Base-by-base conservation (phyloP, 768 basidiomycete genomes). In the Cyathus striatus region DNA sequence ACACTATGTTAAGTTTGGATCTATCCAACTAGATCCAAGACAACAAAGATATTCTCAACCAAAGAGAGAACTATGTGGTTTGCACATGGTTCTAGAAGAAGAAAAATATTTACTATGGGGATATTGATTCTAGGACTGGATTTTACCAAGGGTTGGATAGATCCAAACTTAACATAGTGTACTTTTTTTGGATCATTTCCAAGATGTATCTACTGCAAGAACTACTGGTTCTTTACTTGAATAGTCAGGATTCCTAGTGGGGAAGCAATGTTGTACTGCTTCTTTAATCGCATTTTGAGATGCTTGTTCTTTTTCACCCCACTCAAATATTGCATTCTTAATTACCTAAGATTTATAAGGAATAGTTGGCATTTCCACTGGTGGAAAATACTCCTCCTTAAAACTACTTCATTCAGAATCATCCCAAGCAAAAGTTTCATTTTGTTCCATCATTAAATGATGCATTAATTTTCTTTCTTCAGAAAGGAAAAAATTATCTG, bases 391-490 rank as follows among this genome's bases (percentile, higher is more conserved):
- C 1, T 69, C 56, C 1, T 55, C 38, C 1, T 42, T 37, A 20
- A 72, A 69, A 0, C 35, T 32, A 1, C 73, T 68, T 12, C 57
- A 53, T 39, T 75, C 65, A 0, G 33, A 7, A 6, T 72, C 63
- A 2, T 60, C 45, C 69, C 66, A 76, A 0, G 71, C 67, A 24
- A 76, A 65, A 0, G 45, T 65, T 0, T 47, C 6, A 21, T 71
- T 50, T 3, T 68, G 59, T 13, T 43, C 17, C 16, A 40, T 48
- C 43, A 73, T 51, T 2, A 69, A 37, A n/a, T 66, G 52, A 23
- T 67, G 57, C 1, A 63, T 20, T 3, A 72, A 44, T 5, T 52
- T 53, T 3, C 47, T 44, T 35, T 71, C 68, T 17, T 63, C 60
- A 0, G 48, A 47, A 36, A 27, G 44, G 2, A 59, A 34, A 30